Evolutionary conservation across 2,329 filamentous ascomycete species (phyloP), one percentile per base, ranked within the genome.

Genomic region (Curvularia eragrostidis): DNA sequence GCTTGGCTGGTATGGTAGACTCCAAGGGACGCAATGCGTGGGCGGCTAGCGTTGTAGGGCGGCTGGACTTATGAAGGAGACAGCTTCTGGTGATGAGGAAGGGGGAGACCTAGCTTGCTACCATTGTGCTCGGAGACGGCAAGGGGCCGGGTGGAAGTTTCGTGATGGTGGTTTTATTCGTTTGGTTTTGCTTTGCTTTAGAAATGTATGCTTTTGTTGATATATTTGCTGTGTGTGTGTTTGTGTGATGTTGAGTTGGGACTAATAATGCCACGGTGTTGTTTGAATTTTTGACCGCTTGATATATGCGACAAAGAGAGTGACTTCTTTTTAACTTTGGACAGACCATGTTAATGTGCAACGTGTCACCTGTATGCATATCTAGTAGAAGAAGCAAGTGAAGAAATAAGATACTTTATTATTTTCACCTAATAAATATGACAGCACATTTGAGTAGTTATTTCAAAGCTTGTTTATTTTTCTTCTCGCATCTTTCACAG

Each of bases 1-100:
- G 54, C 58, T 63, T 44, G 51, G 64, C 61, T 69, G 65, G 66
- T 6, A 36, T 36, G 32, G 32, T 64, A 61, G 67, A 64, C 46
- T 58, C 34, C 50, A 61, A 60, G 61, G 56, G 56, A 43, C 55
- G 58, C 56, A 57, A 59, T 59, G 68, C 64, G 62, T 42, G 38
- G 54, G 65, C 52, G 60, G 66, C 69, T 70, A 64, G 59, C 59
- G 58, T n/a, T 36, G 30, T 48, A 49, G 21, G 12, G 19, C 24
- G 52, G 49, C 43, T 53, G 59, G 51, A 56, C 64, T 62, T 42
- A 43, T 58, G 48, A 39, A 64, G 34, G 66, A 63, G 64, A 62
- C 67, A 54, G 67, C 73, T 72, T 67, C 72, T 60, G 71, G 70
- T 62, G 66, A 66, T 51, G 68, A 59, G 44, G 39, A 55, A 64